Conservation (phyloP, 23 red algal genomes). For the Chondrus crispus region DNA sequence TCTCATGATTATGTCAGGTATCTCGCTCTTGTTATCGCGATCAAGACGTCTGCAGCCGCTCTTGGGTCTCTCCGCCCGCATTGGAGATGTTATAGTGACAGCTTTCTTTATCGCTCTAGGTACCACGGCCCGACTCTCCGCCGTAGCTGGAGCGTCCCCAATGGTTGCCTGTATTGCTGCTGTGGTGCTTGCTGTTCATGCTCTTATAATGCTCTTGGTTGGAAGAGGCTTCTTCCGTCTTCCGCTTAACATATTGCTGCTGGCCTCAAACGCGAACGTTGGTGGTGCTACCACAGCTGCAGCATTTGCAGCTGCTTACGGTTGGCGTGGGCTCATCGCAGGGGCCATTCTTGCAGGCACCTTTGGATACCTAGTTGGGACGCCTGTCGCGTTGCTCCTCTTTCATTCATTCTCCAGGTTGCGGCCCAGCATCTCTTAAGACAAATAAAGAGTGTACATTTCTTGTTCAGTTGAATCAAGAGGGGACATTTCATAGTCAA, state of each 20-base stretch:
- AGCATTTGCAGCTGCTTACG: slow-evolving; percentile 31
- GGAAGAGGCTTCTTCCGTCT: background rate
- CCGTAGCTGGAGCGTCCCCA: background rate
- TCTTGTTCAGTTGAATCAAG: too few relatives aligned
- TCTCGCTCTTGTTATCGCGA: background rate
- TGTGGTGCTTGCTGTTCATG: slow-evolving; percentile 32
- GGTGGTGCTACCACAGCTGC: slow-evolving; percentile 64
- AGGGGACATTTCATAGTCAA: too few relatives aligned
- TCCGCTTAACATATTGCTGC: background rate
- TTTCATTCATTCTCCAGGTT: too few relatives aligned
- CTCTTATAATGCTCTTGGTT: background rate
- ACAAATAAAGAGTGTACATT: too few relatives aligned
- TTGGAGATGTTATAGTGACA: background rate
- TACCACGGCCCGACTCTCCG: background rate
- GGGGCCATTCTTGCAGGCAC: slow-evolving; percentile 41
- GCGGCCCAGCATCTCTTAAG: too few relatives aligned
- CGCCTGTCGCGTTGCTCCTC: slow-evolving; percentile 8
- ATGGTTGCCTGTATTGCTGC: background rate
- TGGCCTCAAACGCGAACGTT: slow-evolving; percentile 70
- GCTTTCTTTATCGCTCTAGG: slow-evolving; percentile 11
- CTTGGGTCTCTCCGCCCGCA: background rate
- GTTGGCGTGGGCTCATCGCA: slow-evolving; percentile 30
- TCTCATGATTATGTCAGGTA: background rate
- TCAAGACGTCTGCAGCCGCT: background rate
- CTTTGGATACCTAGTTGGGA: slow-evolving; percentile 45